Base-by-base conservation (phyloP, 2,329 filamentous ascomycete species). In the Fusarium avenaceum region DNA sequence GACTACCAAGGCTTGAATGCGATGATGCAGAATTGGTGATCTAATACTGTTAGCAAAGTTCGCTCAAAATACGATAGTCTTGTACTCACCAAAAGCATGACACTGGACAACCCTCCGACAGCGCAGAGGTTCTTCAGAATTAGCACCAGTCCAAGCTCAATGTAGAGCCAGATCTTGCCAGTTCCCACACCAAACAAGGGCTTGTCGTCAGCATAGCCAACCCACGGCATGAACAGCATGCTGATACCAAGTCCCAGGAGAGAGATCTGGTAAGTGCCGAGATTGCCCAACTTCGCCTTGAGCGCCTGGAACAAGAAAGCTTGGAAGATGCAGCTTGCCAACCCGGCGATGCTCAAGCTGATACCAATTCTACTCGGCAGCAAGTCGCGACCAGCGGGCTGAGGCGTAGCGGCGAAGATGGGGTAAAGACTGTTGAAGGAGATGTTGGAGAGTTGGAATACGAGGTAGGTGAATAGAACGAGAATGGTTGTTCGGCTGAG, bases 361-460 rank as follows among this genome's bases (percentile, higher is more conserved):
- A 97, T 80, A 1, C 96, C 96, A 44, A 98, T 97, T 62, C 92
- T 93, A 57, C 89, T 86, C 0, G 95, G 93, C 1, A 86, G 86
- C 5, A 98, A 83, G 1, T 85, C 84, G 40, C 96, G 90, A 19
- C 96, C 96, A 0, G 90, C 90, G 0, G 96, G 96, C 0, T 89
- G 84, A 1, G 86, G 79, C 0, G 91, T 89, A 55, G 94, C 90
- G 1, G 91, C 92, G 73, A 98, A 99, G 54, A 98, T 95, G 1
- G 96, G 96, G 74, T 96, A 99, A 0, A 99, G 83, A 19, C 93
- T 95, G 79, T 97, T 97, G 85, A 94, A 99, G 5, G 93, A 94
- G 69, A 97, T 93, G 78, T 98, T 98, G 63, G 92, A 90, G 7
- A 99, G 85, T 74, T 97, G 94, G 76, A 98, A 99, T 49, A 98